Percentiles rank a stretch among this genome's conserved stretches.
phyloP scores from a whole-genome alignment of 2,329 filamentous ascomycete genomes.

The Fusarium keratoplasticum region DNA sequence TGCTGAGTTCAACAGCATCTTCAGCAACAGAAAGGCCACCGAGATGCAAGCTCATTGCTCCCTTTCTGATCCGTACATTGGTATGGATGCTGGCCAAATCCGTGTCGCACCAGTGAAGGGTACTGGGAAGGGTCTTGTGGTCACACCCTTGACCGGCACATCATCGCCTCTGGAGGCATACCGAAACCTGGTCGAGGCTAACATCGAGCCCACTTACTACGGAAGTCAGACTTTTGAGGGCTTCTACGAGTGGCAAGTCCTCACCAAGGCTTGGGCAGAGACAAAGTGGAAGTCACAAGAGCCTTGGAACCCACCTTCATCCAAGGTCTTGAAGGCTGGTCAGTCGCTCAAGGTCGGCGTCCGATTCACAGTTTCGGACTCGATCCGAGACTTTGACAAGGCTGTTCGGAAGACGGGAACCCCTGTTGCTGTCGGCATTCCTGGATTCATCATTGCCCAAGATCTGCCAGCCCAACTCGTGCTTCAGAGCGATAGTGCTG shows the following conservation, averaged over 20 bases:
- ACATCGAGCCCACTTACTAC: conserved; percentile 55
- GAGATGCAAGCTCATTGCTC: conserved; percentile 64
- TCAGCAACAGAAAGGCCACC: conserved; percentile 60
- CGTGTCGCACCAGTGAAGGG: conserved; percentile 64
- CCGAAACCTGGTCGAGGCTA: conserved; percentile 61
- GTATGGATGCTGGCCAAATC: conserved; percentile 68
- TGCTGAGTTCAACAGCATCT: conserved; percentile 72
- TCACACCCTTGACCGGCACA: conserved; percentile 62
- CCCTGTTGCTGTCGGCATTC: conserved; percentile 64
- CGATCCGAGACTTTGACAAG: conserved; percentile 61
- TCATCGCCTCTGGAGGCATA: conserved; percentile 65
- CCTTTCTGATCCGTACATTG: conserved; percentile 70
- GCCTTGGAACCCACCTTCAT: conserved; percentile 68
- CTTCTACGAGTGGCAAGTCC: conserved; percentile 70
- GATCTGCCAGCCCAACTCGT: conserved; percentile 60
- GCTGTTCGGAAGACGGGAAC: conserved; percentile 56
- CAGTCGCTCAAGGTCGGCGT: conserved; percentile 61
- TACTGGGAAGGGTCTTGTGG: conserved; percentile 63
- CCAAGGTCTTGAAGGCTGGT: conserved; percentile 57
- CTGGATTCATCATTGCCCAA: conserved; percentile 64
- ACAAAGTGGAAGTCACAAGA: conserved; percentile 62
- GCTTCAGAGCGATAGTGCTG: conserved; percentile 54
- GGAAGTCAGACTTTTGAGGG: conserved; percentile 69
- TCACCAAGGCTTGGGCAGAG: conserved; percentile 65
- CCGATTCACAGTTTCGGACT: conserved; percentile 60